Evolutionary conservation across 768 basidiomycete species (phyloP).

Genomic region (Rhodotorula paludigena): DNA sequence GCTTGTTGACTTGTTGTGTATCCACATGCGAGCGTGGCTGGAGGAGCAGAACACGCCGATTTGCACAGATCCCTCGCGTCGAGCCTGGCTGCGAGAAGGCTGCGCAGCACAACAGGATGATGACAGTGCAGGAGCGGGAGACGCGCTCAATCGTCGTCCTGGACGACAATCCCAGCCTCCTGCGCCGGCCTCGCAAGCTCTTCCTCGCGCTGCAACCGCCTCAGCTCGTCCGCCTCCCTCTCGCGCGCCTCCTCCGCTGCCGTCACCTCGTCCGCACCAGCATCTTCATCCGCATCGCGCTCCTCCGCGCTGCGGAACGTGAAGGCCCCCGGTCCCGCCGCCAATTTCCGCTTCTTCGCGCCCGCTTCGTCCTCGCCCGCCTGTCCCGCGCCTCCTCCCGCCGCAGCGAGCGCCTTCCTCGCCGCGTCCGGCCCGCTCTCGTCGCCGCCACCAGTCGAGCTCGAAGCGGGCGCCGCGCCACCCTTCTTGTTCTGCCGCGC

Average conservation of each 20-base stretch:
- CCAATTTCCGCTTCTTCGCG: neutral
- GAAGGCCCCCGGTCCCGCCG: neutral
- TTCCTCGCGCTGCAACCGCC: constrained; percentile 5
- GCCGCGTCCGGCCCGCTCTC: neutral
- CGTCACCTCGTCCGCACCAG: neutral
- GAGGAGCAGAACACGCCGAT: too few species aligned
- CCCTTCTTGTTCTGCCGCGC: constrained; percentile 47
- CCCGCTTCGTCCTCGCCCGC: neutral
- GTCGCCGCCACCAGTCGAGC: neutral
- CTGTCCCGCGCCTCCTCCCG: neutral
- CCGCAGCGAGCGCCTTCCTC: neutral
- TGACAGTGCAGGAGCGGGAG: neutral
- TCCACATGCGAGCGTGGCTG: too few species aligned
- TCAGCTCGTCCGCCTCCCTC: neutral
- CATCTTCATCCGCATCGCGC: constrained; percentile 5
- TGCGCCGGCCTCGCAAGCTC: constrained; percentile 7
- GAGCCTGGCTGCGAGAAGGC: too few species aligned
- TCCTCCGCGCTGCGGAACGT: constrained; percentile 3
- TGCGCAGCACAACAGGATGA: too few species aligned
- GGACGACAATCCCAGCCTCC: constrained; percentile 35
- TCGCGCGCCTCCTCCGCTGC: neutral
- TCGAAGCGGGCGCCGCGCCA: neutral
- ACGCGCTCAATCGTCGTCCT: constrained; percentile 35
- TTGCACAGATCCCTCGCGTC: too few species aligned
- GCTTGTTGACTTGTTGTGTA: too few species aligned